Conservation (phyloP, 2,329 filamentous ascomycete species). For the Neofusicoccum ribis region DNA sequence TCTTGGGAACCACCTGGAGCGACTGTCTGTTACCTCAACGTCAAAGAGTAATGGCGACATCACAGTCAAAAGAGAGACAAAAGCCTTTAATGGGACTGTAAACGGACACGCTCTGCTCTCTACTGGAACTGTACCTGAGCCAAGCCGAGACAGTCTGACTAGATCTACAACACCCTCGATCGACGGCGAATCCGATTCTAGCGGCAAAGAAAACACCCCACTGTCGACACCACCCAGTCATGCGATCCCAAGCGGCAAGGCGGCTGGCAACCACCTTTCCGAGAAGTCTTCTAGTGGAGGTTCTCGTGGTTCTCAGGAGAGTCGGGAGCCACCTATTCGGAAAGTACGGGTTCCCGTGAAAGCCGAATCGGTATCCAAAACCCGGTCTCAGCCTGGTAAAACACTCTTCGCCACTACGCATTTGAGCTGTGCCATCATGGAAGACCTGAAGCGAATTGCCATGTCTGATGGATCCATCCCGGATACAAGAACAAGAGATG, state of each 20-base stretch:
- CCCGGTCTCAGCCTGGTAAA: background rate
- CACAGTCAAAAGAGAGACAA: background rate
- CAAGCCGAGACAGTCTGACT: background rate
- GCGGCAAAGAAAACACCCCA: background rate
- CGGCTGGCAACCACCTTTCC: background rate
- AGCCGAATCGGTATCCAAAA: background rate
- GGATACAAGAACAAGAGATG: constrained; percentile 7
- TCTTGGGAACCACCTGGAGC: background rate
- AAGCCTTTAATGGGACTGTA: background rate
- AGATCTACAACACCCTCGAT: background rate
- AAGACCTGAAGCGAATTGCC: constrained; percentile 30
- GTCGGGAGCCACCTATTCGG: background rate
- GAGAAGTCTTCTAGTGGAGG: background rate
- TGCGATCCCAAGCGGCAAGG: background rate
- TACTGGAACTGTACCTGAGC: background rate
- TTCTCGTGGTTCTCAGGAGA: background rate
- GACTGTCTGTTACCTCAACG: background rate
- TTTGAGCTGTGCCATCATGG: constrained; percentile 32
- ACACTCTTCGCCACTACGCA: constrained; percentile 23
- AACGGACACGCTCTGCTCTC: background rate
- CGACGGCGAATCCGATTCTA: background rate
- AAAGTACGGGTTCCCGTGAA: background rate
- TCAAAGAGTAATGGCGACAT: background rate
- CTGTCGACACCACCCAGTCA: background rate
- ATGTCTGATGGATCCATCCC: constrained; percentile 16